Conservation (phyloP, 2,329 filamentous ascomycete species). For the Xylaria sp. region DNA sequence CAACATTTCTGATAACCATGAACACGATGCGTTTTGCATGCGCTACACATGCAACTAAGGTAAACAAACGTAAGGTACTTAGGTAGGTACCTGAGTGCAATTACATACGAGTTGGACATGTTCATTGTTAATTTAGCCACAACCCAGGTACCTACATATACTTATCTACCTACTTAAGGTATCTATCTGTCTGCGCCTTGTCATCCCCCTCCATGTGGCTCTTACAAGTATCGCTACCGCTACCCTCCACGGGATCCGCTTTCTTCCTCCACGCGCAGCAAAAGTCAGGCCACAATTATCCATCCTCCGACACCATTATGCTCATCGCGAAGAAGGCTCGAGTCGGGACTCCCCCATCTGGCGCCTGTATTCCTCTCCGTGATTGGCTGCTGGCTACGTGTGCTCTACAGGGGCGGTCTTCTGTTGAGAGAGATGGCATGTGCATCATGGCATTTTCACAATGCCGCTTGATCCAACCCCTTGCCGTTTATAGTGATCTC, state of each 20-base stretch:
- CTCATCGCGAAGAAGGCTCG: conserved; percentile 16
- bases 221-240: conserved; percentile 1
- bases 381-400: conserved; percentile 13
- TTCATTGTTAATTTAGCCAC: background rate
- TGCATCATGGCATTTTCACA: conserved; percentile 28
- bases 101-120: background rate
- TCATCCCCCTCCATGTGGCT: background rate
- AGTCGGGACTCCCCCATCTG: conserved; percentile 16
- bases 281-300: conserved; percentile 40
- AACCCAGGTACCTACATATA: too few species aligned
- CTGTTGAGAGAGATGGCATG: conserved; percentile 31
- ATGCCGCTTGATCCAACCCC: conserved; percentile 17
- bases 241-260: conserved; percentile 28
- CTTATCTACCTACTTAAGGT: too few species aligned
- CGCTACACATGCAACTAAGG: background rate
- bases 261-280: conserved; percentile 28
- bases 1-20: background rate
- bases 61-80: too few species aligned
- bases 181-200: too few species aligned
- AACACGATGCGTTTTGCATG: conserved; percentile 1
- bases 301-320: conserved; percentile 31
- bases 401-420: conserved; percentile 2
- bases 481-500: background rate
- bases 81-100: too few species aligned
- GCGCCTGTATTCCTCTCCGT: conserved; percentile 1